Evolutionary conservation across 805 yeast species (phyloP).

Genomic region (Wickerhamiella spandovensis): DNA sequence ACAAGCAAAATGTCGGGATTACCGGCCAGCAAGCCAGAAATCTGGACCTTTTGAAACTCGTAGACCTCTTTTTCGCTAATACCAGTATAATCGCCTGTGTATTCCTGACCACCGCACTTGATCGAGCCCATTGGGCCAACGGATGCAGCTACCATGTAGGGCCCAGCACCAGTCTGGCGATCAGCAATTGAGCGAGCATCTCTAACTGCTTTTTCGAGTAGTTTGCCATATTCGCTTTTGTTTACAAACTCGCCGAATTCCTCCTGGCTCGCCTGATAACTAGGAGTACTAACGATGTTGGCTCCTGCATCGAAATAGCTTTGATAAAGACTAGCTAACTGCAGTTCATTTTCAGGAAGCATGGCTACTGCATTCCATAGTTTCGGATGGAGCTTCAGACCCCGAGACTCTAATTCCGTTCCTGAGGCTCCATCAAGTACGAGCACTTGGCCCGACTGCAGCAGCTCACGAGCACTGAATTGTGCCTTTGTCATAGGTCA

Average conservation of each 20-base stretch:
- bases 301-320: constrained; percentile 44
- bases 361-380: constrained; percentile 50
- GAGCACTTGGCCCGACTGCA: not conserved
- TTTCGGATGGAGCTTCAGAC: constrained; percentile 32
- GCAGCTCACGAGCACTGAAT: not conserved
- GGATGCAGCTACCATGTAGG: constrained; percentile 38
- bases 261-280: constrained; percentile 44
- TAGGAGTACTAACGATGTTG: constrained; percentile 39
- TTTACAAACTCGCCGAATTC: constrained; percentile 21
- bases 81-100: constrained; percentile 49
- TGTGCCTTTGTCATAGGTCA: not conserved
- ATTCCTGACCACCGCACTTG: constrained; percentile 56
- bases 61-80: constrained; percentile 28
- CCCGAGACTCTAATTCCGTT: constrained; percentile 41
- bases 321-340: constrained; percentile 35
- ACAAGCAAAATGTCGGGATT: constrained; percentile 43
- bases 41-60: constrained; percentile 38
- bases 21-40: constrained; percentile 27
- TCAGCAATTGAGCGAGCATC: constrained; percentile 20
- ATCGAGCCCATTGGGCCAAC: constrained; percentile 71
- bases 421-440: constrained; percentile 53
- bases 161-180: not conserved
- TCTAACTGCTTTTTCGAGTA: constrained; percentile 8
- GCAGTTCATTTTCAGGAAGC: constrained; percentile 31
- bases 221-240: not conserved